These are phyloP conservation scores for Chlorella sorokiniana DNA, from an alignment of 139 green algal species.

Conservation along the genomic window DNA sequence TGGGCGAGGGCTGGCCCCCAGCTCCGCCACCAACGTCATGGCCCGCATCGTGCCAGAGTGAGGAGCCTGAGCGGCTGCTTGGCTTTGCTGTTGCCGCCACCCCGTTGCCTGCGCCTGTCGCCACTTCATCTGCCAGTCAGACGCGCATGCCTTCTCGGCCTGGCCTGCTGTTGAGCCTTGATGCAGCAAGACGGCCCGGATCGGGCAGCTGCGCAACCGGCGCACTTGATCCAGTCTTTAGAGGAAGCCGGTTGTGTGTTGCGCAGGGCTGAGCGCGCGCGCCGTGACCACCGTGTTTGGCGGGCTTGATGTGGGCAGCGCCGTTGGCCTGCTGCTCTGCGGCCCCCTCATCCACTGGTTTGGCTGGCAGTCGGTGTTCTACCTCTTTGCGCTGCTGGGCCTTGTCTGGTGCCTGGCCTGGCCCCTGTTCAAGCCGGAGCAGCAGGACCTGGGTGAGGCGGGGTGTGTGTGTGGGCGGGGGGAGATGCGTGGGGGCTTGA, in stretches of 20 bases:
- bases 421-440: conserved; percentile 76
- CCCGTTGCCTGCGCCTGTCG: too few species aligned
- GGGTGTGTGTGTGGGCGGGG: background rate
- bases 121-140: too few species aligned
- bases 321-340: conserved; percentile 84
- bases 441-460: conserved; percentile 41
- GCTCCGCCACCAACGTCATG: conserved; percentile 91
- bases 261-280: conserved; percentile 71
- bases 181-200: too few species aligned
- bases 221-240: too few species aligned
- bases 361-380: conserved; percentile 97
- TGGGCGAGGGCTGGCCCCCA: conserved; percentile 95
- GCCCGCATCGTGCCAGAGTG: conserved; percentile 67
- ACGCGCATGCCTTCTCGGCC: too few species aligned
- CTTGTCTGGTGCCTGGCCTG: conserved; percentile 84
- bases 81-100: background rate
- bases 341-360: conserved; percentile 85
- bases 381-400: conserved; percentile 92
- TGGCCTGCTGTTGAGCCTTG: too few species aligned
- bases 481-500: too few species aligned
- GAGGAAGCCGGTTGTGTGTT: background rate
- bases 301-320: conserved; percentile 89
- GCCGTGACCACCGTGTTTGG: conserved; percentile 92
- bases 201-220: too few species aligned
- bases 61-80: background rate